phyloP scores from a whole-genome alignment of 1,284 basidiomycete genomes.

The Trametes polyzona region DNA sequence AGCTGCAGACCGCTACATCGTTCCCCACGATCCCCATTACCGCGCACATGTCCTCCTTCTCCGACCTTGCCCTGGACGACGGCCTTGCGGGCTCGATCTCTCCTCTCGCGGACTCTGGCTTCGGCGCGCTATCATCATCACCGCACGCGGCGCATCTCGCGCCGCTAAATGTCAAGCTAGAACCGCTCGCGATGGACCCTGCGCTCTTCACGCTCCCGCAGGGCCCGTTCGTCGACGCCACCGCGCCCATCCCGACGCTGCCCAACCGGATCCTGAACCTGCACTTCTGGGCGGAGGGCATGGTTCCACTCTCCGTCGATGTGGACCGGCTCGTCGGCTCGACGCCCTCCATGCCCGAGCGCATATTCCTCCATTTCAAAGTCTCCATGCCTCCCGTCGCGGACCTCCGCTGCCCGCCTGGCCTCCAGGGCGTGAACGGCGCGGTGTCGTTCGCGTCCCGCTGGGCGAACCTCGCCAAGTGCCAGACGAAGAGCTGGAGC shows the following conservation, averaged over 20 bases:
- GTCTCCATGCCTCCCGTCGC: conserved; percentile 51
- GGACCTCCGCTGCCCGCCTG: conserved; percentile 49
- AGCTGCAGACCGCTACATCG: conserved; percentile 14
- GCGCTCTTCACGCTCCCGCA: conserved; percentile 34
- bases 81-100: conserved; percentile 8
- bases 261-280: conserved; percentile 32
- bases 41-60: conserved; percentile 16
- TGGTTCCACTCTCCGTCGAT: conserved; percentile 61
- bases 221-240: conserved; percentile 21
- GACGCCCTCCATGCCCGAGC: conserved; percentile 38
- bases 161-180: conserved; percentile 31
- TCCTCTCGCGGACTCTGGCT: conserved; percentile 8
- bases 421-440: conserved; percentile 63
- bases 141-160: conserved; percentile 20
- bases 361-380: conserved; percentile 51
- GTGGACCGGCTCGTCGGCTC: conserved; percentile 48
- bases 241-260: conserved; percentile 18
- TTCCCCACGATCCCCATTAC: conserved; percentile 18
- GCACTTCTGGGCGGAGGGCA: conserved; percentile 64
- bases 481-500: conserved; percentile 61
- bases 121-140: conserved; percentile 26
- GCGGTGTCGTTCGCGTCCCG: conserved; percentile 56
- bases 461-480: conserved; percentile 57
- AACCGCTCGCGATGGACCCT: conserved; percentile 35
- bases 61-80: conserved; percentile 21